A percentile compares a stretch with the other conserved stretches of the same genome.
phyloP scores from a whole-genome alignment of 1,284 basidiomycete species.

The Leccinum cinnamomeum region DNA sequence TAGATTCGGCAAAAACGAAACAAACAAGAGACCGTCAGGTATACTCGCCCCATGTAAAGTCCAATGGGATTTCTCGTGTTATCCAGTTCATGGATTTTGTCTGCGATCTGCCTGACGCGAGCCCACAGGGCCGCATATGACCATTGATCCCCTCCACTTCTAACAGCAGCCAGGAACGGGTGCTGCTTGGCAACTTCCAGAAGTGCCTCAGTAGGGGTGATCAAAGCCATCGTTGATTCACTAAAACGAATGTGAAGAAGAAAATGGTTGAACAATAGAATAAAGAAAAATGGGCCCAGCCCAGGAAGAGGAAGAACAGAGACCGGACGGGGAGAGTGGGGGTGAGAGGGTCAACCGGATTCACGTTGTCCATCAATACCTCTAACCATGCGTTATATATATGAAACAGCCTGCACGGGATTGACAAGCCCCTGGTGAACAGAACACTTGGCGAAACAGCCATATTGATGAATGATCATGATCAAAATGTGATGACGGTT shows the following conservation, averaged over 20 bases:
- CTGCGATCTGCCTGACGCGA: constrained; percentile 28
- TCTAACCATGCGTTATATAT: constrained; percentile 13
- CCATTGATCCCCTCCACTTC: constrained; percentile 24
- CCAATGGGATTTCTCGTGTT: constrained; percentile 25
- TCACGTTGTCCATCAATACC: not conserved
- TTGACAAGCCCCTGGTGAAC: constrained; percentile 1
- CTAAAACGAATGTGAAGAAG: constrained; percentile 3
- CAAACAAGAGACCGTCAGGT: not conserved
- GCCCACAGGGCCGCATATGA: constrained; percentile 33
- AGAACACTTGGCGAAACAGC: constrained; percentile 7
- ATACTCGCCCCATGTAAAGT: constrained; percentile 24
- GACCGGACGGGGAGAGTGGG: not conserved
- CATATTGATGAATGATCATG: not conserved
- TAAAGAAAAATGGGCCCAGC: constrained; percentile 17
- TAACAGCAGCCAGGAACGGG: constrained; percentile 26
- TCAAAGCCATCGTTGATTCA: constrained; percentile 16
- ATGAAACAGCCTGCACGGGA: not conserved
- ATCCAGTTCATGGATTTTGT: constrained; percentile 25
- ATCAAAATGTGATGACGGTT: constrained; percentile 8
- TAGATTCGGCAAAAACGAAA: not conserved
- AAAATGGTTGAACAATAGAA: not conserved
- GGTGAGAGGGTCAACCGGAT: constrained; percentile 15
- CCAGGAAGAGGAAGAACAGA: constrained; percentile 15
- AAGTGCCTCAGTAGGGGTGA: constrained; percentile 33
- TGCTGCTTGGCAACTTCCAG: constrained; percentile 32